Conservation (phyloP, 352 stramenopile species). For the Pythium aquatile region DNA sequence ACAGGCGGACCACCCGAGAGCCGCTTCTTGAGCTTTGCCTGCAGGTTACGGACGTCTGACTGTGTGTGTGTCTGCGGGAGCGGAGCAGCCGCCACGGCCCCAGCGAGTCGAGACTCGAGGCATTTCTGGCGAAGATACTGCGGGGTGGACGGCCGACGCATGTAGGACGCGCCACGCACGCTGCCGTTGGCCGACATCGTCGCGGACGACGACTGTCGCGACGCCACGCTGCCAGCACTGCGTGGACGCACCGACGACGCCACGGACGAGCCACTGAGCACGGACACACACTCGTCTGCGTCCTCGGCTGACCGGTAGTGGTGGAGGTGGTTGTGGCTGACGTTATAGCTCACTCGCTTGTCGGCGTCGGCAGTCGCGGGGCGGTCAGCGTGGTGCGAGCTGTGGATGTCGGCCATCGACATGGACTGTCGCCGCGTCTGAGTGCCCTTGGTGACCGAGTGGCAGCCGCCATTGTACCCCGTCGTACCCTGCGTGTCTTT, state of each 20-base stretch:
- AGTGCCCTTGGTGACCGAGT: conserved; percentile 27
- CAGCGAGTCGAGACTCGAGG: conserved; percentile 45
- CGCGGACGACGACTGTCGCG: conserved; percentile 21
- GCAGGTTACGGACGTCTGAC: conserved; percentile 2
- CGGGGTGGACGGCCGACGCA: conserved; percentile 52
- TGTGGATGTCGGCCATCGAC: conserved; percentile 43
- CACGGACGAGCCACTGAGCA: conserved; percentile 12
- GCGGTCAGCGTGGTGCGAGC: conserved; percentile 2
- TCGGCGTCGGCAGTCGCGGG: conserved; percentile 25
- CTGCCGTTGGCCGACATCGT: conserved; percentile 24
- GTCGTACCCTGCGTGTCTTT: conserved; percentile 6
- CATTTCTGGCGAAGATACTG: conserved; percentile 72
- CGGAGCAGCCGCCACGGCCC: conserved; percentile 8
- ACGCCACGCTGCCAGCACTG: conserved; percentile 56
- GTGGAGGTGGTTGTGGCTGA: neutral
- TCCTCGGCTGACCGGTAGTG: conserved; percentile 1
- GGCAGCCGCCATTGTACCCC: conserved; percentile 9
- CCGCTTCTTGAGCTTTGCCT: conserved; percentile 38
- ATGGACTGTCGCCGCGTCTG: conserved; percentile 31
- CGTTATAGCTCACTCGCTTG: conserved; percentile 18
- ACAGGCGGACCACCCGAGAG: conserved; percentile 16
- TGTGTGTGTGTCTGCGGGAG: conserved; percentile 22
- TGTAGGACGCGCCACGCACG: conserved; percentile 54
- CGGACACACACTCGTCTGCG: conserved; percentile 9
- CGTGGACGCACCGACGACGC: conserved; percentile 30